Evolutionary conservation across 1,284 basidiomycete species (phyloP).

Genomic region (Sporisorium reilianum): DNA sequence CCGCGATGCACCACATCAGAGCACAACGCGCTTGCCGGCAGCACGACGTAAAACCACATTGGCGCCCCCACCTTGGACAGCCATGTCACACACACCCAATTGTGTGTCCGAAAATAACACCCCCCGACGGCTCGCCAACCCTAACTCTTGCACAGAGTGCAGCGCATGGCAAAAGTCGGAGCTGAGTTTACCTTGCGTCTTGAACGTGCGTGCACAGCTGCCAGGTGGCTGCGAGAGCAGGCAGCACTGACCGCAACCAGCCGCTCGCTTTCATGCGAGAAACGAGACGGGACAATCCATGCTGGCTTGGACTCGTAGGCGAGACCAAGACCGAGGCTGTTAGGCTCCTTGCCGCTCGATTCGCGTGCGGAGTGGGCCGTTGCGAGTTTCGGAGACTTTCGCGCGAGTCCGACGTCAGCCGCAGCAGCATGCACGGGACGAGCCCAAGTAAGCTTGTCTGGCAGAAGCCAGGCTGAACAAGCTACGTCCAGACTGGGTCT

Average conservation of each 20-base stretch:
- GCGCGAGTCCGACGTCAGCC: neutral
- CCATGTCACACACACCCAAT: too few species aligned
- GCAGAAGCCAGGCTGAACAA: neutral
- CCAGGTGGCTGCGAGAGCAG: neutral
- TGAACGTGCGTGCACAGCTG: too few species aligned
- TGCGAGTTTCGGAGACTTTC: neutral
- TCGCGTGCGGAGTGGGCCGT: neutral
- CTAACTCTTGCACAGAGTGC: too few species aligned
- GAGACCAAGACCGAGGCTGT: conserved; percentile 1
- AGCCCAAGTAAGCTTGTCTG: neutral
- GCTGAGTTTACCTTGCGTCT: conserved; percentile 1
- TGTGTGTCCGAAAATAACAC: neutral
- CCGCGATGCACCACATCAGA: neutral
- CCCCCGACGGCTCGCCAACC: neutral
- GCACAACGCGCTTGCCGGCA: conserved; percentile 2
- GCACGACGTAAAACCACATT: neutral
- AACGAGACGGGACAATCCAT: conserved; percentile 6
- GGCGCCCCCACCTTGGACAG: too few species aligned
- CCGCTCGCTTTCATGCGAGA: conserved; percentile 7
- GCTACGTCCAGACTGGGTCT: neutral
- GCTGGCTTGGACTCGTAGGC: neutral
- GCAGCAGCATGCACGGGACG: neutral
- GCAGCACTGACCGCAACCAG: too few species aligned
- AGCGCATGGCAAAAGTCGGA: too few species aligned
- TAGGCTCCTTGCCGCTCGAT: conserved; percentile 5